These are phyloP conservation scores for Kodamaea nitidulidarum DNA, from an alignment of 805 yeast species.

Conservation along the genomic window DNA sequence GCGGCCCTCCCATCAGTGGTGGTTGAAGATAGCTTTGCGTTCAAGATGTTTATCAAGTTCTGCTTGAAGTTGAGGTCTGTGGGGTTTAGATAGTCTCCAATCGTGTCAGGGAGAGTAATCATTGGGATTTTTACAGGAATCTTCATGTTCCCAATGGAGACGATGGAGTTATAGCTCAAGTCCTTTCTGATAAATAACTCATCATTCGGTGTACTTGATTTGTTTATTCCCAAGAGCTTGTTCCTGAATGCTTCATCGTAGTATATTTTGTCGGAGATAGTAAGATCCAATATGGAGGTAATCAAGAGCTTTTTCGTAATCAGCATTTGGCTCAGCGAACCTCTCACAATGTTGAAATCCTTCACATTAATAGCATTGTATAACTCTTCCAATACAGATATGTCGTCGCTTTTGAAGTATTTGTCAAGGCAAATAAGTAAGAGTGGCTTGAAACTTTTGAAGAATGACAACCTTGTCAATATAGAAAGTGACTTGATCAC, in stretches of 20 bases:
- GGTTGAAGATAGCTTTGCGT: slow-evolving; percentile 31
- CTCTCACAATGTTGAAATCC: slow-evolving; percentile 19
- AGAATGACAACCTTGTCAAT: slow-evolving; percentile 50
- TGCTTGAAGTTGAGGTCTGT: slow-evolving; percentile 42
- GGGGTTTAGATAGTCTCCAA: slow-evolving; percentile 44
- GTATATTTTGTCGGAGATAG: slow-evolving; percentile 39
- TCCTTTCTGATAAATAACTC: slow-evolving; percentile 42
- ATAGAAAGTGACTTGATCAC: slow-evolving; percentile 56
- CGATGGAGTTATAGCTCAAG: slow-evolving; percentile 37
- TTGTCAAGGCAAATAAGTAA: slow-evolving; percentile 49
- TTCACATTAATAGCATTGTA: slow-evolving; percentile 32
- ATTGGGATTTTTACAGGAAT: slow-evolving; percentile 45
- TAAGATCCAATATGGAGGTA: slow-evolving; percentile 41
- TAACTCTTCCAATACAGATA: slow-evolving; percentile 22
- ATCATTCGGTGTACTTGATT: slow-evolving; percentile 19
- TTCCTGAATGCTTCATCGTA: slow-evolving; percentile 36
- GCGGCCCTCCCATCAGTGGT: slow-evolving; percentile 14
- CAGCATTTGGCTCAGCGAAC: slow-evolving; percentile 16
- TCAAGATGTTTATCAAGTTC: slow-evolving; percentile 31
- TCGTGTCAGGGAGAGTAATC: slow-evolving; percentile 36
- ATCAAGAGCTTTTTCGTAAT: slow-evolving; percentile 35
- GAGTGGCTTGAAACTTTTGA: slow-evolving; percentile 57
- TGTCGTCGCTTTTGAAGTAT: slow-evolving; percentile 30
- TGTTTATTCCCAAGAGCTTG: slow-evolving; percentile 29
- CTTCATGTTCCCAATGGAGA: slow-evolving; percentile 37